Base-by-base conservation (phyloP, 1,139 yeast species). In the Suhomyces coccinellae region DNA sequence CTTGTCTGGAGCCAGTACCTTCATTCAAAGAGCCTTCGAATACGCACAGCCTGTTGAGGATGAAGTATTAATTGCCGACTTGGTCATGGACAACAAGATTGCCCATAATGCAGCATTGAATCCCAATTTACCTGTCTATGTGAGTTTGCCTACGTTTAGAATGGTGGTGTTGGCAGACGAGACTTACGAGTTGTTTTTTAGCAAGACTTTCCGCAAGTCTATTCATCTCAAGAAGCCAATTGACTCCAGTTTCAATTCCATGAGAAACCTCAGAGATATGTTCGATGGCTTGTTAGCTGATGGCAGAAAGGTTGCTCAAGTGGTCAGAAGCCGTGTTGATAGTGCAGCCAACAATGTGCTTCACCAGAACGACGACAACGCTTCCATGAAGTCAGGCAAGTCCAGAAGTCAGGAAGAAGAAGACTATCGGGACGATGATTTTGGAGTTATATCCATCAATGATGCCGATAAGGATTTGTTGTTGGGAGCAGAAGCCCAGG, bases 131-230 rank as follows among this genome's bases (percentile, higher is more conserved):
- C 96, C 96, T 0, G 82, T 86, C 15, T 81, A 72, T 45, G 77
- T 93, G 46, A 87, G 87, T 44, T 70, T 91, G 26, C 91, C 98
- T 0, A 90, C 97, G 0, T 93, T 93, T 69, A 75, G 99, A 53
- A 93, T 93, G 99, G 95, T 93, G 2, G 72, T 93, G 4, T 73
- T 93, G 13, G 97, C 98, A 0, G 97, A 91, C 62, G 98, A 90
- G 58, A 87, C 97, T 0, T 85, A 90, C 54, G 98, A 93, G 61
- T 70, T 86, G 34, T 80, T 91, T 52, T 93, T 93, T 64, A 76
- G 88, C 31, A 69, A 73, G 24, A 86, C 91, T 1, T 73, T 85
- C 38, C 77, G 85, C 43, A 64, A 73, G 8, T 80, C 95, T 0
- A 77, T 90, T 41, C 89, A 86, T 56, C 72, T 90, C 33, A 80